These are phyloP conservation scores for Pterocarpus santalinus DNA, from an alignment of 306 rosid species.

Conservation along the genomic window DNA sequence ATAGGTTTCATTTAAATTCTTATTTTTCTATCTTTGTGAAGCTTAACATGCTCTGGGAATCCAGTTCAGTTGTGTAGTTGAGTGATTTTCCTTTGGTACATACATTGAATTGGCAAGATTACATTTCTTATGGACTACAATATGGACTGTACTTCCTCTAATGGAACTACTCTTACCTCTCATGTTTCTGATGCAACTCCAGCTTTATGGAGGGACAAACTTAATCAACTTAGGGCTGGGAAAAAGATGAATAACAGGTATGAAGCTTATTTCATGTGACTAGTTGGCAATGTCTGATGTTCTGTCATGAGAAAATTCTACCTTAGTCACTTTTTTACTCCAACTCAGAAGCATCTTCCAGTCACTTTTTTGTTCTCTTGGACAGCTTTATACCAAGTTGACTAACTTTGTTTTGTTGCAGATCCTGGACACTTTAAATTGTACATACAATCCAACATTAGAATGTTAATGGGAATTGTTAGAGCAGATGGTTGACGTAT, in stretches of 20 bases:
- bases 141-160: constrained; percentile 13
- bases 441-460: constrained; percentile 43
- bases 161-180: not conserved
- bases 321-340: not conserved
- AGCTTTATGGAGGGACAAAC: constrained; percentile 56
- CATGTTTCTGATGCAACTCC: constrained; percentile 32
- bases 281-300: not conserved
- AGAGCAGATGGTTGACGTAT: constrained; percentile 38
- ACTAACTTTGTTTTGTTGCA: constrained; percentile 38
- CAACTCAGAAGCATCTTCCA: not conserved
- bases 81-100: not conserved
- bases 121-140: constrained; percentile 1
- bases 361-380: not conserved
- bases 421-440: constrained; percentile 52
- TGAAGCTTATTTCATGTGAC: constrained; percentile 6
- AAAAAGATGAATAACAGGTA: constrained; percentile 48
- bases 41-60: constrained; percentile 7
- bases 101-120: not conserved
- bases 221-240: constrained; percentile 46
- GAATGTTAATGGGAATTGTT: constrained; percentile 44
- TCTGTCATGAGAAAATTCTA: not conserved
- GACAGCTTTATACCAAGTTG: not conserved
- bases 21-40: not conserved
- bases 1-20: no score
- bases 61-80: not conserved